phyloP scores from a whole-genome alignment of 2,329 filamentous ascomycete species.

The Immersiporthe knoxdaviesiana region DNA sequence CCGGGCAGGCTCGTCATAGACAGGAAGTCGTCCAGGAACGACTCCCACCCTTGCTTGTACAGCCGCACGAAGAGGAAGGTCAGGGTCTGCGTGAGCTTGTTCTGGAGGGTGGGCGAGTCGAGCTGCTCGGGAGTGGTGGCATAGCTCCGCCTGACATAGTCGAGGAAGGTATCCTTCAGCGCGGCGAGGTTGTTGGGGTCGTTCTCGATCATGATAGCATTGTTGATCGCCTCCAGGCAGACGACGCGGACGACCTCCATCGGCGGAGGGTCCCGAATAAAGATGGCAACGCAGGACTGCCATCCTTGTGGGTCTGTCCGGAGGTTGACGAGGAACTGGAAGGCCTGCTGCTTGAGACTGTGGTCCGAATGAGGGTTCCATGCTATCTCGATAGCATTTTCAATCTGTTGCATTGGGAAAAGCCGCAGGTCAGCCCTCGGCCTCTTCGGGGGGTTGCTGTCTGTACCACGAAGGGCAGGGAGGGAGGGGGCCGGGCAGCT shows the following conservation, averaged over 20 bases:
- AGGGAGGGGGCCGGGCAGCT: not conserved
- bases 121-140: conserved; percentile 59
- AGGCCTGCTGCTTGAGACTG: conserved; percentile 78
- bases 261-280: conserved; percentile 74
- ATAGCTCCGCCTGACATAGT: conserved; percentile 80
- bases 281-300: conserved; percentile 86
- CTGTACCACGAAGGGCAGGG: conserved; percentile 11
- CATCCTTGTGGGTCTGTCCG: conserved; percentile 82
- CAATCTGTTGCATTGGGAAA: conserved; percentile 66
- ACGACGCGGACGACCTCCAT: conserved; percentile 87
- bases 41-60: conserved; percentile 85
- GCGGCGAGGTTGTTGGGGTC: conserved; percentile 72
- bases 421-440: conserved; percentile 14
- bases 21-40: conserved; percentile 89
- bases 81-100: conserved; percentile 94
- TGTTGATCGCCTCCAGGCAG: conserved; percentile 90
- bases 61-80: conserved; percentile 90
- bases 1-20: conserved; percentile 69
- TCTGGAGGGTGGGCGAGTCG: conserved; percentile 82
- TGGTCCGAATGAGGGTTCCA: conserved; percentile 79
- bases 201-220: conserved; percentile 81
- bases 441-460: not conserved
- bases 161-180: conserved; percentile 80
- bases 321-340: conserved; percentile 78
- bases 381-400: conserved; percentile 94